phyloP scores from a whole-genome alignment of 371 early-diverging fungal genomes.

The Smittium culicis region DNA sequence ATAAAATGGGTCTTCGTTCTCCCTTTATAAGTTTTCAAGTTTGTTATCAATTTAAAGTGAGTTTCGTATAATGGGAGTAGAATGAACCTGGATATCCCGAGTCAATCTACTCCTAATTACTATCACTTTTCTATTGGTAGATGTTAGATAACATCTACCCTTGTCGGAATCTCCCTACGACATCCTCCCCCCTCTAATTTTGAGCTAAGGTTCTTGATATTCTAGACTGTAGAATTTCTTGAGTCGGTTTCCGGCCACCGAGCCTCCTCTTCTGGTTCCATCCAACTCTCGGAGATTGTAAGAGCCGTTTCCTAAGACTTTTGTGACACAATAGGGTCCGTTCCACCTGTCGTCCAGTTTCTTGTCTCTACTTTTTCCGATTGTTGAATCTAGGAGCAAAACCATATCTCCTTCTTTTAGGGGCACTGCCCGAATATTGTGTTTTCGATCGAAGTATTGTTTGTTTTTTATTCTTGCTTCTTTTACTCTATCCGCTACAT shows the following conservation, averaged over 20 bases:
- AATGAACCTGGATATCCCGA: no score
- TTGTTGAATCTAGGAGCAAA: not conserved
- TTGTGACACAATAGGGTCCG: constrained; percentile 12
- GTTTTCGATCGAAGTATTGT: not conserved
- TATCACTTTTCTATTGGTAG: no score
- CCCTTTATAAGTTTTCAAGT: no score
- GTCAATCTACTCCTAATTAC: no score
- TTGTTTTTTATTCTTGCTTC: not conserved
- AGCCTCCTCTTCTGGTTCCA: not conserved
- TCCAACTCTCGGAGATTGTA: not conserved
- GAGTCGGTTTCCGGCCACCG: not conserved
- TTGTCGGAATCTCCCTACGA: no score
- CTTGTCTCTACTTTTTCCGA: constrained; percentile 1
- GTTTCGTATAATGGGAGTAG: no score
- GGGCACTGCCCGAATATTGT: not conserved
- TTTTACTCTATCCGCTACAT: not conserved
- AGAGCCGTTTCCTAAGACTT: constrained; percentile 5
- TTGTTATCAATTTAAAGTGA: no score
- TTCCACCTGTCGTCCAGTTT: constrained; percentile 13
- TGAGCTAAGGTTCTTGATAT: not conserved
- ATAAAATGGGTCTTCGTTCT: no score
- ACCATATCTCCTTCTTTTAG: constrained; percentile 14
- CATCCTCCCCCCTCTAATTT: not conserved
- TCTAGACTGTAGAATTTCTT: not conserved
- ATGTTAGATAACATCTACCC: no score